Conservation (phyloP, 2,329 filamentous ascomycete genomes). For the Beauveria asiatica region DNA sequence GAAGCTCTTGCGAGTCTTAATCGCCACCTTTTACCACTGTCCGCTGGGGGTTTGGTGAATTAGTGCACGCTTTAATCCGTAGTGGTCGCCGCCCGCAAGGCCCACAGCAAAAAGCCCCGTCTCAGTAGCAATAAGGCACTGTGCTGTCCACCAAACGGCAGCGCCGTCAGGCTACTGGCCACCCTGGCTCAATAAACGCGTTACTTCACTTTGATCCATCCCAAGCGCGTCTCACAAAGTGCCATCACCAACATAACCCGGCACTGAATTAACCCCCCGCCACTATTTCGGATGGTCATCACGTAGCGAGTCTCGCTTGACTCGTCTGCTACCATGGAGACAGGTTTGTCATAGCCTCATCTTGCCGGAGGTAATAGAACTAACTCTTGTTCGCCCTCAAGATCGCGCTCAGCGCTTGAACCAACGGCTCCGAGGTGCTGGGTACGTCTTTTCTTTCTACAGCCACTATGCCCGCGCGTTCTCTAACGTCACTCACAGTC, state of each 20-base stretch:
- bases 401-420: slow-evolving; percentile 39
- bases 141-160: not conserved
- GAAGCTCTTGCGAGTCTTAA: not conserved
- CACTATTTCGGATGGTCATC: not conserved
- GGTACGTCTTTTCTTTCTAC: slow-evolving; percentile 33
- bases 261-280: not conserved
- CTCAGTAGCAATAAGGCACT: not conserved
- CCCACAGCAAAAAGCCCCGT: not conserved
- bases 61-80: not conserved
- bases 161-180: no score
- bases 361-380: not conserved
- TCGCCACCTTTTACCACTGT: not conserved
- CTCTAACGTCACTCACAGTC: slow-evolving; percentile 26
- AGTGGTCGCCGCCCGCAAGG: not conserved
- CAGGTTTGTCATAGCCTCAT: not conserved
- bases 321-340: not conserved
- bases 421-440: slow-evolving; percentile 56
- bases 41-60: not conserved
- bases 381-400: not conserved
- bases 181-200: not conserved
- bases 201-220: not conserved
- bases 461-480: not conserved
- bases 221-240: not conserved
- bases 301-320: not conserved
- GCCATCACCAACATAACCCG: not conserved